Base-by-base conservation (phyloP, 2,329 filamentous ascomycete genomes). In the Calonectria pseudoreteaudii region DNA sequence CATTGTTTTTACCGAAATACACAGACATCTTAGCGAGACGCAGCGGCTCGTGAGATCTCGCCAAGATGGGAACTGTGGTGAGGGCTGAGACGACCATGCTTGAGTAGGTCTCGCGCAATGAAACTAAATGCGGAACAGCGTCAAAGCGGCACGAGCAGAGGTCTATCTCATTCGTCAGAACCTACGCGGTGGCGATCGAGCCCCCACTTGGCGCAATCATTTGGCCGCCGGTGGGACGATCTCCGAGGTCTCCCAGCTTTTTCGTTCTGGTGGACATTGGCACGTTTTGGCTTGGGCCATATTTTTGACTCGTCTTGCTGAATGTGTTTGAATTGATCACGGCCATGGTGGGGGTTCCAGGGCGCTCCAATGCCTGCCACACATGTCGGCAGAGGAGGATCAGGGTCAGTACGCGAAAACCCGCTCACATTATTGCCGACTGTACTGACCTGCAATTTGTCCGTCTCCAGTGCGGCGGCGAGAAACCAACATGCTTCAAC, bases 271-370 rank as follows among this genome's bases (percentile, higher is more conserved):
- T 23, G 34, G 34, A 41, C 23, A n/a, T 18, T 23, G 38, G 49
- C 1, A 28, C 34, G 28, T 47, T 60, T 52, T 23, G 14, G 36
- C 31, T 23, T 66, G 18, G 20, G 18, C 26, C 30, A 13, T 18
- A 4, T 66, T 26, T 38, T n/a, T 50, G 23, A 41, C 10, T 38
- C 47, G 20, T 16, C 18, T 16, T 67, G 31, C n/a, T 14, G 7
- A 9, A 14, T 18, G n/a, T 10, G n/a, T 38, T 7, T 31, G 2
- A 10, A 41, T 18, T 16, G 11, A 10, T 16, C 11, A 14, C 28
- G 20, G n/a, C 38, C 3, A 74, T 74, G 71, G 71, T 74, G 30
- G 71, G 71, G 14, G 71, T 74, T n/a, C 49, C 71, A 20, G 71
- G 66, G 52, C 71, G 71, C 7, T 74, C 71, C 8, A 70, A 53